Evolutionary conservation across 2,329 filamentous ascomycete species (phyloP), one percentile per base, ranked within the genome.

Genomic region (Xylariaceae sp.): DNA sequence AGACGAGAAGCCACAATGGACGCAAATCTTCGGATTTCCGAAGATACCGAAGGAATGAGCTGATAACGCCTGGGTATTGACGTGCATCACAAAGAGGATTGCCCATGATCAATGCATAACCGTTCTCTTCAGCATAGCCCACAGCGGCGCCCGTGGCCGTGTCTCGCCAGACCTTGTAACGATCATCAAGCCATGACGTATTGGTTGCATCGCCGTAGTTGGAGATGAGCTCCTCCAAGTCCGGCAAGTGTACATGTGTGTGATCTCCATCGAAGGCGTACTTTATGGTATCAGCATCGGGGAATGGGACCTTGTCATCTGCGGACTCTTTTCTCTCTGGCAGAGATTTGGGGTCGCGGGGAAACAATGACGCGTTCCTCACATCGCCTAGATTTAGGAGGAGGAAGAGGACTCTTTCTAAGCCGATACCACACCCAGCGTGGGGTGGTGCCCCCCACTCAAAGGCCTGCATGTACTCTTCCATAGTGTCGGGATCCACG

Each of bases 191-290:
- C 90, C 90, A 96, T 0, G 90, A 94, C 0, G 91, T 96, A 63
- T 95, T 95, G 43, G 90, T 90, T 2, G 91, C 90, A 68, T 96
- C 91, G 54, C 91, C 91, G 60, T 96, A 96, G 68, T 96, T 96
- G 64, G 90, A 90, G 66, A 96, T 90, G 39, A 96, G 83, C 65
- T 95, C 87, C 66, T 91, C 89, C 5, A 96, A 67, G 0, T 89
- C 78, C 45, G 90, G 90, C 47, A 87, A 74, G 44, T 84, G 76
- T 7, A 69, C 79, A 63, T 73, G 76, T 49, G 70, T 75, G 58
- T 69, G 48, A 52, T 68, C 59, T 55, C 69, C 61, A 58, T 68
- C 62, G 50, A 70, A 64, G 69, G 74, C 84, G 74, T 53, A 87
- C 78, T 61, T 80, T 56, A 88, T 78, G 0, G 91, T 96, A 64